Conservation (phyloP, 140 eudicot genomes). For the Senecio squalidus region DNA sequence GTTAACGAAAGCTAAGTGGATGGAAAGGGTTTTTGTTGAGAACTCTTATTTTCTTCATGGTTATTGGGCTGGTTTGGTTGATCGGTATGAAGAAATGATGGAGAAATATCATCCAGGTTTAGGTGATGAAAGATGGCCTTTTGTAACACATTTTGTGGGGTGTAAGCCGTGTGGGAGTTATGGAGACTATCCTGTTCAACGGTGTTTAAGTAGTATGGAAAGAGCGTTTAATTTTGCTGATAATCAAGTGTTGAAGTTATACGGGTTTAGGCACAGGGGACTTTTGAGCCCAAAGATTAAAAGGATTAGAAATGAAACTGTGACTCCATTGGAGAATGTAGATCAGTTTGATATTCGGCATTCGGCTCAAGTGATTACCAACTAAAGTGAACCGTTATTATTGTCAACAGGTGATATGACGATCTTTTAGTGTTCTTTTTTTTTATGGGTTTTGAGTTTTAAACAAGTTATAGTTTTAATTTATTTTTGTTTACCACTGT, state of each 20-base stretch:
- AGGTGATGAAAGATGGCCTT: constrained; percentile 95
- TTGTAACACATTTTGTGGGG: constrained; percentile 93
- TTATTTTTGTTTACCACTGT: constrained; percentile 19
- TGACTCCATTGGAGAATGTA: constrained; percentile 56
- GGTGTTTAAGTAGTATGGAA: constrained; percentile 89
- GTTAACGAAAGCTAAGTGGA: constrained; percentile 58
- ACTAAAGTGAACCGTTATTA: constrained; percentile 19
- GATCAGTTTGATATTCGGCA: constrained; percentile 75
- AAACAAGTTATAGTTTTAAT: constrained; percentile 20
- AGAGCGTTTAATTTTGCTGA: constrained; percentile 91
- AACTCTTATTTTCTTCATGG: constrained; percentile 75
- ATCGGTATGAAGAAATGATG: constrained; percentile 85
- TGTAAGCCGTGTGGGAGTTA: constrained; percentile 95
- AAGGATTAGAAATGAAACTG: constrained; percentile 72
- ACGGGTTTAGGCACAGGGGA: constrained; percentile 79
- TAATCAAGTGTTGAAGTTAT: constrained; percentile 68
- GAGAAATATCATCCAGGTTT: constrained; percentile 84
- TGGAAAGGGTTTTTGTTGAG: constrained; percentile 73
- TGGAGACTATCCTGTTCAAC: constrained; percentile 80
- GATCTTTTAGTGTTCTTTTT: constrained; percentile 18
- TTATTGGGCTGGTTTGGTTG: constrained; percentile 85
- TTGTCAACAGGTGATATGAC: constrained; percentile 26
- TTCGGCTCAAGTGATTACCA: constrained; percentile 38
- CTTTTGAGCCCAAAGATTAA: constrained; percentile 79
- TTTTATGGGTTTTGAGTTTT: constrained; percentile 24